Evolutionary conservation across 2,329 filamentous ascomycete genomes (phyloP).

Genomic region (Fusarium nygamai): DNA sequence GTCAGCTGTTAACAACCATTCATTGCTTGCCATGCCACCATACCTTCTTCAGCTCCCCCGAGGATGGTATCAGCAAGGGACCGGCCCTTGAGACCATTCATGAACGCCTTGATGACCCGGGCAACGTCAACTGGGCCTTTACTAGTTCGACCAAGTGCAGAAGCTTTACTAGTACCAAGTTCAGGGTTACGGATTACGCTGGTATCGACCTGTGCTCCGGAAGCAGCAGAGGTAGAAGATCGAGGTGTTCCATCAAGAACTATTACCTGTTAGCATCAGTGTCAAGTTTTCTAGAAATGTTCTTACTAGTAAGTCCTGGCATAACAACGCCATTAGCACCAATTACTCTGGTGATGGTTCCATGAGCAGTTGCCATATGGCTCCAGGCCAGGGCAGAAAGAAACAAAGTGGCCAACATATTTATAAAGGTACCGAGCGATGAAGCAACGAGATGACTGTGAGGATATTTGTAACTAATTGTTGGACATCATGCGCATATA

Average conservation of each 20-base stretch:
- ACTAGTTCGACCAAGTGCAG: constrained; percentile 1
- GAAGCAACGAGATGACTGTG: background rate
- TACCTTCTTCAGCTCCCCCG: constrained; percentile 5
- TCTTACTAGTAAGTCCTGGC: constrained; percentile 3
- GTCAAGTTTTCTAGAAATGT: background rate
- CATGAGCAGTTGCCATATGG: background rate
- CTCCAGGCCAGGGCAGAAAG: constrained; percentile 3
- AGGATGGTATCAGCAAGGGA: background rate
- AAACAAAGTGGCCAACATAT: background rate
- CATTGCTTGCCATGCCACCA: rapidly evolving
- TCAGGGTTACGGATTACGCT: constrained; percentile 6
- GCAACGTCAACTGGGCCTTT: background rate
- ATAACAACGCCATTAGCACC: constrained; percentile 1
- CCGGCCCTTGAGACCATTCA: background rate
- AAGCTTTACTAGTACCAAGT: background rate
- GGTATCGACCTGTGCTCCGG: background rate
- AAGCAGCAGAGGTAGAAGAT: background rate
- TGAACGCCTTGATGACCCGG: background rate
- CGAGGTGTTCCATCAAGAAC: constrained; percentile 10
- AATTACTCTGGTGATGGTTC: constrained; percentile 7
- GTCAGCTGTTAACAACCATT: background rate
- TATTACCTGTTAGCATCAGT: background rate
- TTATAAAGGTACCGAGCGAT: background rate
- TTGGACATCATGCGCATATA: background rate
- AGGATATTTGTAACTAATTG: background rate